These are phyloP conservation scores for Annona cherimola DNA, from an alignment of 164 flowering plant genomes.

Conservation along the genomic window DNA sequence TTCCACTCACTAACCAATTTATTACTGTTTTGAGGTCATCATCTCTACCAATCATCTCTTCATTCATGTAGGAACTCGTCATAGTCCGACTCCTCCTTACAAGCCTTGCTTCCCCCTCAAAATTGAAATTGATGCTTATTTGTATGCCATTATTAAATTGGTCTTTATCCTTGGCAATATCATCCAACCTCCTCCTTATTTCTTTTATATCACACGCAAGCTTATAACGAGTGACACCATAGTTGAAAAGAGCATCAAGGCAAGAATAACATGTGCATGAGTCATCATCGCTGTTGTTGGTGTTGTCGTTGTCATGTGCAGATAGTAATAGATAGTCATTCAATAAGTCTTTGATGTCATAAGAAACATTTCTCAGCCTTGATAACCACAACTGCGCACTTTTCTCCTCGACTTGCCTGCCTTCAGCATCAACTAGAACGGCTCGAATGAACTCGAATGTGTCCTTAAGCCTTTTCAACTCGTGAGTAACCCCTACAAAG, in stretches of 20 bases:
- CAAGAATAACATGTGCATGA: background rate
- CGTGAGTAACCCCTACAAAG: background rate
- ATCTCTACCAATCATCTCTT: background rate
- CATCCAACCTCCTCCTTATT: background rate
- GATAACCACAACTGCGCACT: background rate
- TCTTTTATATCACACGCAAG: background rate
- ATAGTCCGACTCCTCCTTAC: no score
- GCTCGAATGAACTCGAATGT: background rate
- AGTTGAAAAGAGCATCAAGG: background rate
- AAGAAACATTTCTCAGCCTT: background rate
- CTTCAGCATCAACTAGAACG: background rate
- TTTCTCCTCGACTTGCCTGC: background rate
- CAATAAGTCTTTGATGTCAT: slow-evolving; percentile 2
- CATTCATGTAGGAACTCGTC: no score
- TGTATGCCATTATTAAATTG: background rate
- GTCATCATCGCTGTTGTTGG: no score
- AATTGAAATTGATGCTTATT: no score
- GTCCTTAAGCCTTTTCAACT: background rate
- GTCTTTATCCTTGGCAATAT: background rate
- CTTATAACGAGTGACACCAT: background rate
- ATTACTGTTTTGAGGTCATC: background rate
- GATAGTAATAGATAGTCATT: no score
- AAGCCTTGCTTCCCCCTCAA: no score
- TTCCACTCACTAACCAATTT: background rate
- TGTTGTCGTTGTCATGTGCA: no score